Percentiles rank a stretch among this genome's conserved stretches.
phyloP scores from a whole-genome alignment of 78 protist genomes.

The Polysphondylium violaceum region DNA sequence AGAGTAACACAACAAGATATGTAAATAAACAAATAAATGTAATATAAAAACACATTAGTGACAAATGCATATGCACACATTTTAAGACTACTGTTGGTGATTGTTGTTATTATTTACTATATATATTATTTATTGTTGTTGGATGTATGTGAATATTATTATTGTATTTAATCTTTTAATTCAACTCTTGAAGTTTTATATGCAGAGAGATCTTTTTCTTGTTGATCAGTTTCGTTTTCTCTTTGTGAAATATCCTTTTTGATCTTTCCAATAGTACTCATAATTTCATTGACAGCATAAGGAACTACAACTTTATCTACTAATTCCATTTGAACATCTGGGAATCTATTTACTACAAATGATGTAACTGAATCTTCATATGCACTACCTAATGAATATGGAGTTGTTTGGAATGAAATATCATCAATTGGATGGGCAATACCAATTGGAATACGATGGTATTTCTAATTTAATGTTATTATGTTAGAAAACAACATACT shows the following conservation, averaged over 20 bases:
- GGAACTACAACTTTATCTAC: constrained; percentile 67
- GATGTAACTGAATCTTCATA: constrained; percentile 45
- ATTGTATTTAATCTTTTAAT: constrained; percentile 4
- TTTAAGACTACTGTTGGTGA: no score
- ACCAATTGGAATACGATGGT: constrained; percentile 65
- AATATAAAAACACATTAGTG: no score
- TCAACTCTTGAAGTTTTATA: constrained; percentile 54
- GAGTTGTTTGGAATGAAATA: constrained; percentile 25
- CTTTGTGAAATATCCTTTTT: constrained; percentile 4
- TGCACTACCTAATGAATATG: constrained; percentile 30
- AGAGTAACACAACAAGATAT: no score
- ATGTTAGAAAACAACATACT: no score
- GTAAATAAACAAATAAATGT: no score
- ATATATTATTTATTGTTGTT: not conserved
- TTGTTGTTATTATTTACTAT: not conserved
- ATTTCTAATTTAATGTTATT: not conserved
- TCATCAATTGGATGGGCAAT: constrained; percentile 68
- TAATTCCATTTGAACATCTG: constrained; percentile 73
- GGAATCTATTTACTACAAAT: constrained; percentile 66
- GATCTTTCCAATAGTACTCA: constrained; percentile 28
- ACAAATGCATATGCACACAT: not conserved
- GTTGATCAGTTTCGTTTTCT: not conserved
- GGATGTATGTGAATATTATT: no score
- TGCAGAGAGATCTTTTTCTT: not conserved
- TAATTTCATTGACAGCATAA: constrained; percentile 47